Evolutionary conservation across 345 rosid genomes (phyloP).

Genomic region (Rubroshorea leprosula): DNA sequence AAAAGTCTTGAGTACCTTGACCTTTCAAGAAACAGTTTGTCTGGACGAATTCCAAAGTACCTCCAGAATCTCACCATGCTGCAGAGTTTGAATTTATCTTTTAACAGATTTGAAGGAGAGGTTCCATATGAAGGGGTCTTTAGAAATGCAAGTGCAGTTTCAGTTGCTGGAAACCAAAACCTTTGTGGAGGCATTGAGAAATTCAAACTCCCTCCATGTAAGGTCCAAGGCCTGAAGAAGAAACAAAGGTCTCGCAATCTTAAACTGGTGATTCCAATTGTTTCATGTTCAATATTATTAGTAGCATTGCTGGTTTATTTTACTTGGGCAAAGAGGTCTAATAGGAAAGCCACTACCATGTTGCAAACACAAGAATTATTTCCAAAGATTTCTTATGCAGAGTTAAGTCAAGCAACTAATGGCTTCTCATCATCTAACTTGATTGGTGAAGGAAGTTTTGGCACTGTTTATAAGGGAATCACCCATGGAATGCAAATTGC

Average conservation of each 20-base stretch:
- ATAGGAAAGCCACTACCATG: not conserved
- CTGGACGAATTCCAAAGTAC: constrained; percentile 17
- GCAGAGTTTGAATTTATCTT: constrained; percentile 15
- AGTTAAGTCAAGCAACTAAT: constrained; percentile 11
- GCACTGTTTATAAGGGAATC: constrained; percentile 16
- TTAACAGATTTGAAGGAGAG: constrained; percentile 16
- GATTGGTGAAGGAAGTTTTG: constrained; percentile 25
- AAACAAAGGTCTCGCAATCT: not conserved
- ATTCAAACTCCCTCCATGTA: constrained; percentile 8
- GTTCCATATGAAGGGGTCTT: constrained; percentile 17
- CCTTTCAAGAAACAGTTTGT: constrained; percentile 18
- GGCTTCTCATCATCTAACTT: constrained; percentile 10
- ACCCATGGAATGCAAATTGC: constrained; percentile 11
- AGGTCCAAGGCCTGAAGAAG: not conserved
- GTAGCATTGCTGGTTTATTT: not conserved
- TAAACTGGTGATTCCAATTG: not conserved
- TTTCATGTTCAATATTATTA: not conserved
- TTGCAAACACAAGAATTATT: not conserved
- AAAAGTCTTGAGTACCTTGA: constrained; percentile 14
- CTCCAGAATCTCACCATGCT: not conserved
- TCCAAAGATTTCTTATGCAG: constrained; percentile 8
- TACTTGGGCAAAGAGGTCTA: not conserved
- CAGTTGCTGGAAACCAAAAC: constrained; percentile 11
- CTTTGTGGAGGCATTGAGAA: constrained; percentile 15
- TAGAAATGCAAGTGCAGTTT: constrained; percentile 8